Percentiles rank a stretch among this genome's conserved stretches.
Evolutionary conservation across 495 filamentous ascomycete genomes (phyloP).

Genomic region (Annulohypoxylon moriforme): DNA sequence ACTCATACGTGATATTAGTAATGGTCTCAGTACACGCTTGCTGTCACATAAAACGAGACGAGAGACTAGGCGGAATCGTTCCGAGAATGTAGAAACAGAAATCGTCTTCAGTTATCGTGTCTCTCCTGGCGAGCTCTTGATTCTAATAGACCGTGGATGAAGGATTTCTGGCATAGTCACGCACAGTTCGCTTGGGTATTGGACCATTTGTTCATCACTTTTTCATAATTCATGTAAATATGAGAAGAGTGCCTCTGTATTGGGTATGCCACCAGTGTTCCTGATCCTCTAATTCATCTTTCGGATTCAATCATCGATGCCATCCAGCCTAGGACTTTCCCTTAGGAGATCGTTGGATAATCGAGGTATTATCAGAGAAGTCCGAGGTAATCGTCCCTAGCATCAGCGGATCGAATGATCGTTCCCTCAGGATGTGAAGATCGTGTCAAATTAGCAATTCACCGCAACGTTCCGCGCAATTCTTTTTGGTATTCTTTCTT

Average conservation of each 20-base stretch:
- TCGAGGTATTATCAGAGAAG: slow-evolving; percentile 10
- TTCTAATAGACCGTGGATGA: background rate
- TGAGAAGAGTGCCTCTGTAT: slow-evolving; percentile 25
- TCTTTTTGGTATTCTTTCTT: slow-evolving; percentile 48
- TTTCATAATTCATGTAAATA: background rate
- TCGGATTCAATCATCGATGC: slow-evolving; percentile 14
- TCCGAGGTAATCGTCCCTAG: slow-evolving; percentile 9
- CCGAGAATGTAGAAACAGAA: background rate
- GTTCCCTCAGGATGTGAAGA: slow-evolving; percentile 23
- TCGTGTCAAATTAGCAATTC: slow-evolving; percentile 35
- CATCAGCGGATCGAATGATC: slow-evolving; percentile 13
- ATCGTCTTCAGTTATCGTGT: background rate
- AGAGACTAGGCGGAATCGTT: background rate
- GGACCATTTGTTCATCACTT: background rate
- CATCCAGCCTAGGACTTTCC: slow-evolving; percentile 13
- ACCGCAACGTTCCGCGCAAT: slow-evolving; percentile 32
- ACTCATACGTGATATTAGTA: background rate
- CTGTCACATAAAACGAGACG: background rate
- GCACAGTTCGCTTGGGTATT: background rate
- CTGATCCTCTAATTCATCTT: slow-evolving; percentile 20
- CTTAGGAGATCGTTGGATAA: slow-evolving; percentile 18
- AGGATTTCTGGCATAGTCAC: background rate
- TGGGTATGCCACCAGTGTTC: slow-evolving; percentile 24
- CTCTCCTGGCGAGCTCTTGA: background rate
- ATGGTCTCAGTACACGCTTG: background rate